phyloP scores from a whole-genome alignment of 2,329 filamentous ascomycete species.

The Penicillium aurantiogriseum region DNA sequence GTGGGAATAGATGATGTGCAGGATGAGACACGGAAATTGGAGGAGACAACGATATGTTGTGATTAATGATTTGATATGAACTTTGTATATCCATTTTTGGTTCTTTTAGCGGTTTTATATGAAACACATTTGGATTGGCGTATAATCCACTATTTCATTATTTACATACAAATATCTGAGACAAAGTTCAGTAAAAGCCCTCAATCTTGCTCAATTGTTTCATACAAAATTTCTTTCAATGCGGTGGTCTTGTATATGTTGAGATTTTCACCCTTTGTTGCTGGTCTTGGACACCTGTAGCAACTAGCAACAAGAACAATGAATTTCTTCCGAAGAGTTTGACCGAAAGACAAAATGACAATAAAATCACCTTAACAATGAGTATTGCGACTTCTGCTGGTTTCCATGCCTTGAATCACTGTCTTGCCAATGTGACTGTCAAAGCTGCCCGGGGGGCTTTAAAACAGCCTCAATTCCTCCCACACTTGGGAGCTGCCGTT shows the following conservation, averaged over 20 bases:
- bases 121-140: not conserved
- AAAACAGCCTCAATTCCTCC: not conserved
- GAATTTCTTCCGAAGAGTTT: not conserved
- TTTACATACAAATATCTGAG: not conserved
- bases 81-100: not conserved
- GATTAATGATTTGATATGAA: slow-evolving; percentile 5
- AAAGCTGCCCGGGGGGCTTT: not conserved
- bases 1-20: slow-evolving; percentile 13
- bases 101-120: not conserved
- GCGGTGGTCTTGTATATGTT: not conserved
- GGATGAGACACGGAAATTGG: slow-evolving; percentile 10
- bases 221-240: not conserved
- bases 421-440: not conserved
- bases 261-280: not conserved
- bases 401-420: not conserved
- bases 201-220: not conserved
- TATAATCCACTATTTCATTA: not conserved
- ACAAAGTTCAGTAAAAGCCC: not conserved
- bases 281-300: not conserved
- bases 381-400: not conserved
- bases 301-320: not conserved
- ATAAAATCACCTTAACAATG: not conserved
- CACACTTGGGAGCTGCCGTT: not conserved
- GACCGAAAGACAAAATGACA: not conserved
- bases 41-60: slow-evolving; percentile 23